phyloP scores from a whole-genome alignment of 2,329 filamentous ascomycete genomes.

The Rugonectria rugulosa region DNA sequence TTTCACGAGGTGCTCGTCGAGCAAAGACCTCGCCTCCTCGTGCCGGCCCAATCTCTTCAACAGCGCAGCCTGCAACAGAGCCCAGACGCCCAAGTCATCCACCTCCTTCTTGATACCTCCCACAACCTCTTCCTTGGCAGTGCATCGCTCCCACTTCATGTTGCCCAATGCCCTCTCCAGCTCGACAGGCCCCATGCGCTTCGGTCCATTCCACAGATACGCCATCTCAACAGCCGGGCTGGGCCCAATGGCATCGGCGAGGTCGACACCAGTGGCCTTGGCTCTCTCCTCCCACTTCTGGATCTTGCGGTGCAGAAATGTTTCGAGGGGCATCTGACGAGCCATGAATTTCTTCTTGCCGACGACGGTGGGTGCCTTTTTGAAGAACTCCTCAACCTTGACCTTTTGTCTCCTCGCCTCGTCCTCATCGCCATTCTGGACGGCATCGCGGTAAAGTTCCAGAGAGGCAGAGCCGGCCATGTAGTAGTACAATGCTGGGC shows the following conservation, averaged over 20 bases:
- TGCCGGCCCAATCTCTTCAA: conserved; percentile 69
- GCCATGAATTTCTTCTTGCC: conserved; percentile 93
- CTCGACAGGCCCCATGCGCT: conserved; percentile 75
- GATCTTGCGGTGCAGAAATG: conserved; percentile 84
- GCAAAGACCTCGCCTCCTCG: conserved; percentile 69
- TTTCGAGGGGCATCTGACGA: conserved; percentile 86
- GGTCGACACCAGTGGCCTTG: conserved; percentile 68
- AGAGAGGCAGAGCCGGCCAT: conserved; percentile 81
- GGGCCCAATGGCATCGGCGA: conserved; percentile 82
- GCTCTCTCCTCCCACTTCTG: conserved; percentile 86
- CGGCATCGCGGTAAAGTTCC: conserved; percentile 76
- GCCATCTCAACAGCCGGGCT: conserved; percentile 90
- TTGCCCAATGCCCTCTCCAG: conserved; percentile 68
- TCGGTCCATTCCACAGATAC: conserved; percentile 91
- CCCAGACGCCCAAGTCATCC: conserved; percentile 70
- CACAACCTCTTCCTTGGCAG: conserved; percentile 50
- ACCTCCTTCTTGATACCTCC: conserved; percentile 58
- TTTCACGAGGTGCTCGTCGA: conserved; percentile 70
- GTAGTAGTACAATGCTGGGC: conserved; percentile 87
- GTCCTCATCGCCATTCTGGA: conserved; percentile 45
- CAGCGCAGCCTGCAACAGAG: conserved; percentile 71
- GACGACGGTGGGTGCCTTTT: conserved; percentile 74
- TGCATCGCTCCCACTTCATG: conserved; percentile 72
- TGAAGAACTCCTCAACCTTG: conserved; percentile 73
- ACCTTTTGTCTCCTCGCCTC: conserved; percentile 65